These are phyloP conservation scores for Tylopilus felleus DNA, from an alignment of 768 basidiomycete species.

Conservation along the genomic window DNA sequence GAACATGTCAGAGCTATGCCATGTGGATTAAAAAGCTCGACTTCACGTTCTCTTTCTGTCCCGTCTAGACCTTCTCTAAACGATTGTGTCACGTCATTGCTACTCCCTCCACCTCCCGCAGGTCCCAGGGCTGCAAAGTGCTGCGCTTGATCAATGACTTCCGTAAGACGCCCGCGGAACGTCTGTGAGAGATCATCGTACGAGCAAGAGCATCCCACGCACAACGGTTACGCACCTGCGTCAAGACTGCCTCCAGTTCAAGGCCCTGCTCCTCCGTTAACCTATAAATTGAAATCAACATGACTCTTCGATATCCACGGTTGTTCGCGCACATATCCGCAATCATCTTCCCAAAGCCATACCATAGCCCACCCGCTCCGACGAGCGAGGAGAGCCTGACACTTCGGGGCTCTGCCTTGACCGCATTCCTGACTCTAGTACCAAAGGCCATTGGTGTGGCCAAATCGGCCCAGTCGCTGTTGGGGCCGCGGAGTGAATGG, in stretches of 20 bases:
- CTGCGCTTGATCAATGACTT: slow-evolving; percentile 82
- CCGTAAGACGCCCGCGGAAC: slow-evolving; percentile 72
- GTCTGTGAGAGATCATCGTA: slow-evolving; percentile 44
- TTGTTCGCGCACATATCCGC: slow-evolving; percentile 64
- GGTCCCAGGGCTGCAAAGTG: slow-evolving; percentile 76
- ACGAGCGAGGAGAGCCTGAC: slow-evolving; percentile 82
- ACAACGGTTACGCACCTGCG: slow-evolving; percentile 44
- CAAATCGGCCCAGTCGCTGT: slow-evolving; percentile 83
- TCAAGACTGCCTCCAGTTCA: slow-evolving; percentile 68
- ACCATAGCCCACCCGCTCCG: slow-evolving; percentile 88
- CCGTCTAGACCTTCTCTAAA: slow-evolving; percentile 91
- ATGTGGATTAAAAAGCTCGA: background rate
- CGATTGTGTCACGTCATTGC: slow-evolving; percentile 59
- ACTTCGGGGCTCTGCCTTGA: slow-evolving; percentile 84
- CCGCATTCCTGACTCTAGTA: slow-evolving; percentile 74
- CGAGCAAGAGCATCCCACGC: slow-evolving; percentile 4
- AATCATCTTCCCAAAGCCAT: slow-evolving; percentile 84
- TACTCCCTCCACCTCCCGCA: slow-evolving; percentile 48
- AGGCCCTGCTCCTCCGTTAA: slow-evolving; percentile 71
- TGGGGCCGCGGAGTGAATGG: slow-evolving; percentile 25
- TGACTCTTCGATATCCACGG: background rate
- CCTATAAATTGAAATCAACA: slow-evolving; percentile 38
- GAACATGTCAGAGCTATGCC: slow-evolving; percentile 5
- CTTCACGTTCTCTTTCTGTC: slow-evolving; percentile 88
- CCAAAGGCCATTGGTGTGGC: slow-evolving; percentile 78